Conservation (phyloP, 2,329 filamentous ascomycete genomes). For the Penicillium brevicompactum region DNA sequence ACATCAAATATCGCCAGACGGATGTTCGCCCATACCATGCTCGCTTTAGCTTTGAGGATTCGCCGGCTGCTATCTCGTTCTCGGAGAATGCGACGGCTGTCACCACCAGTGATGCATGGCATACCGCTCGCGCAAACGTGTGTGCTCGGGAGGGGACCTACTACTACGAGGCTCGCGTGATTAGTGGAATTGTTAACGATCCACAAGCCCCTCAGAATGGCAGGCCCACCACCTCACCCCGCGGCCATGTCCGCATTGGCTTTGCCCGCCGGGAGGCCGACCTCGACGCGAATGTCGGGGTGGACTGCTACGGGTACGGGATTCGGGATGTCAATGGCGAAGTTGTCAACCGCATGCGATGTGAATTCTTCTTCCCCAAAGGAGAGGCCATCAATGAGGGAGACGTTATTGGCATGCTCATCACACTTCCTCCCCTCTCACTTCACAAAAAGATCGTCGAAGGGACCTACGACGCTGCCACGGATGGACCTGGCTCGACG, state of each 20-base stretch:
- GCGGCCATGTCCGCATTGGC: conserved; percentile 52
- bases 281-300: conserved; percentile 64
- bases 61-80: conserved; percentile 81
- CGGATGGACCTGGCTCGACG: conserved; percentile 64
- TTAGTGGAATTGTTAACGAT: conserved; percentile 61
- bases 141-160: conserved; percentile 84
- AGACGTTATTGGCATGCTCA: conserved; percentile 92
- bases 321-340: conserved; percentile 88
- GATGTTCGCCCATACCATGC: conserved; percentile 82
- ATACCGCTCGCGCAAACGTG: conserved; percentile 88
- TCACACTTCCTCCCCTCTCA: conserved; percentile 80
- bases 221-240: conserved; percentile 26
- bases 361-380: conserved; percentile 82
- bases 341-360: conserved; percentile 88
- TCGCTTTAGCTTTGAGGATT: conserved; percentile 90
- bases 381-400: conserved; percentile 81
- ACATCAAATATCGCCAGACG: conserved; percentile 87
- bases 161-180: conserved; percentile 93
- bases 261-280: conserved; percentile 51
- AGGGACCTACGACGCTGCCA: conserved; percentile 82
- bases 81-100: conserved; percentile 74
- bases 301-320: conserved; percentile 95
- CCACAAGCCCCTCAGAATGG: conserved; percentile 24
- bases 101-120: conserved; percentile 89
- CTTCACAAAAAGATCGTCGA: conserved; percentile 87